Evolutionary conservation across 169 alveolate species (phyloP), one percentile per base, ranked within the genome.

Genomic region (Cryptosporidium felis): DNA sequence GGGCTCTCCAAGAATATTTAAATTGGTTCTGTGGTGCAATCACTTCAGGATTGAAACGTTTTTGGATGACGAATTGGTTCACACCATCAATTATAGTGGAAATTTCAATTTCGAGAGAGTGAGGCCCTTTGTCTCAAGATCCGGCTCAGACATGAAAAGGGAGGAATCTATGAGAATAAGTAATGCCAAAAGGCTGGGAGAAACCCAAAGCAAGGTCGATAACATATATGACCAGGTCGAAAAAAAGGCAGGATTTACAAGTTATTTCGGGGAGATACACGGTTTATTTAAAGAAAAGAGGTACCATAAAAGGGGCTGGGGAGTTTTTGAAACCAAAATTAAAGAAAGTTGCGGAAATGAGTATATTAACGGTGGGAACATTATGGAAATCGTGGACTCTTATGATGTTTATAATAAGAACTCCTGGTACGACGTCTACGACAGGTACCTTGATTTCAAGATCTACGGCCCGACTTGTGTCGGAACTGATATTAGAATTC

Each of bases 401-500:
- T 74, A 74, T 18, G 67, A 56, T 53, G 32, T 74, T 21, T 74
- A 74, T 53, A 36, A 18, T 10, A 74, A 56, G 32, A 56, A 74
- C 30, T n/a, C 60, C 36, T 89, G 92, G 92, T 42, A 79, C 21
- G 92, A 89, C 23, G 53, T 63, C 12, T 89, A 65, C 32, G 80
- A 62, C 16, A 41, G 80, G 36, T 74, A 28, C 38, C 82, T 60
- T 14, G 92, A 89, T 32, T 38, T 49, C 12, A 79, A 74, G 28
- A 66, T 61, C 23, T 81, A 80, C 59, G 92, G 92, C 0, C 92
- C 92, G 10, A 60, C 89, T 30, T 26, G 82, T 34, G 82, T 89
- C 21, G 92, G 91, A 10, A 45, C 80, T 12, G 92, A 89, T 44
- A 59, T 89, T 18, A 49, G 81, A 40, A 41, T 89, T 58, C 62